phyloP scores from a whole-genome alignment of 371 early-diverging fungal species.

The Cokeromyces recurvatus region DNA sequence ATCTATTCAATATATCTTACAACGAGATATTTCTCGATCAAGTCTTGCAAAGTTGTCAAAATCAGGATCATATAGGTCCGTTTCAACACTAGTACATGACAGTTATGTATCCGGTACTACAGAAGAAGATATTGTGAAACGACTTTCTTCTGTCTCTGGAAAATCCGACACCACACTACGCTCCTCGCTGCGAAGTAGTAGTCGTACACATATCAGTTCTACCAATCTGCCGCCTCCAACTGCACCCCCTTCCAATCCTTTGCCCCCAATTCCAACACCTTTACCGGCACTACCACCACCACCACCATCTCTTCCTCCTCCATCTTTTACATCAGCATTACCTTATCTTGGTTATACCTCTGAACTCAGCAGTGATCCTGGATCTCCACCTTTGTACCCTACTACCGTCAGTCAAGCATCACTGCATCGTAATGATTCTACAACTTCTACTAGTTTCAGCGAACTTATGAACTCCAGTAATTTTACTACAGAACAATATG shows the following conservation, averaged over 20 bases:
- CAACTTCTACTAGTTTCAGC: slow-evolving; percentile 20
- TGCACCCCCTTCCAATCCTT: slow-evolving; percentile 46
- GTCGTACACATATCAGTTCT: slow-evolving; percentile 3
- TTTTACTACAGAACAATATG: slow-evolving; percentile 37
- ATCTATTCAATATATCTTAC: slow-evolving; percentile 19
- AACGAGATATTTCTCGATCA: slow-evolving; percentile 21
- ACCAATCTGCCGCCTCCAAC: slow-evolving; percentile 30
- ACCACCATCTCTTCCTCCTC: slow-evolving; percentile 14
- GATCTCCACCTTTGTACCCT: neutral
- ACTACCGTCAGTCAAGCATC: slow-evolving; percentile 1
- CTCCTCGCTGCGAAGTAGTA: slow-evolving; percentile 13
- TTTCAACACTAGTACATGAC: slow-evolving; percentile 11
- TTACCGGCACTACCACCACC: slow-evolving; percentile 23
- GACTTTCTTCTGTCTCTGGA: slow-evolving; percentile 16
- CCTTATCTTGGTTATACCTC: neutral
- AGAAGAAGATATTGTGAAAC: slow-evolving; percentile 18
- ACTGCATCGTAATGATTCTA: slow-evolving; percentile 19
- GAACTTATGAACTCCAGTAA: slow-evolving; percentile 15
- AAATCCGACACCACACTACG: slow-evolving; percentile 15
- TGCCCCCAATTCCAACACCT: slow-evolving; percentile 46
- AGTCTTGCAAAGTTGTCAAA: slow-evolving; percentile 27
- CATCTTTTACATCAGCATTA: too few relatives aligned
- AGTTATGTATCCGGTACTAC: neutral
- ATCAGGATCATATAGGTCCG: slow-evolving; percentile 28
- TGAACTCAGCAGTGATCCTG: neutral